Evolutionary conservation across 2,329 filamentous ascomycete genomes (phyloP).

Genomic region (Penicillium freii): DNA sequence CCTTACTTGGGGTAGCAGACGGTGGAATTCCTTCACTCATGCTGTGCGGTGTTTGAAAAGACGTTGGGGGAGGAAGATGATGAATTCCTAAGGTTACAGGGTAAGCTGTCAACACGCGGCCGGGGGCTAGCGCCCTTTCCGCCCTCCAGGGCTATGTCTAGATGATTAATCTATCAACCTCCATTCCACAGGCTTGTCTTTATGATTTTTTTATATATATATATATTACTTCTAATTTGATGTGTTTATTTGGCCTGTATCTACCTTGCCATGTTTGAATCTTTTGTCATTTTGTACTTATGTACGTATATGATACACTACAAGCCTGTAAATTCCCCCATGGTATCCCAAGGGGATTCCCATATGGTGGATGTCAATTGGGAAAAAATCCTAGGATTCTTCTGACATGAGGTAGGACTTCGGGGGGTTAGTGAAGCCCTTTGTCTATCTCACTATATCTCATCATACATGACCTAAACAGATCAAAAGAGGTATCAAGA

Average conservation of each 20-base stretch:
- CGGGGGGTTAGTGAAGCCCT: background rate
- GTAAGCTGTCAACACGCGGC: conserved; percentile 36
- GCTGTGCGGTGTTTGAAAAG: conserved; percentile 10
- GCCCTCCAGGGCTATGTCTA: background rate
- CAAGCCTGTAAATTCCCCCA: background rate
- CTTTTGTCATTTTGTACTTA: background rate
- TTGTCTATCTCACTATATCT: background rate
- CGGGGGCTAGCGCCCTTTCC: conserved; percentile 28
- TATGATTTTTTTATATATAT: background rate
- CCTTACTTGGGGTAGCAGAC: conserved; percentile 25
- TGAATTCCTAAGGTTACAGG: conserved; percentile 11
- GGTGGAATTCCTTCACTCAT: conserved; percentile 25
- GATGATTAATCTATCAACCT: conserved; percentile 14
- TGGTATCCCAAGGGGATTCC: background rate
- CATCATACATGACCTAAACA: background rate
- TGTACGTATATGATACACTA: background rate
- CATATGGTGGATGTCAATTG: background rate
- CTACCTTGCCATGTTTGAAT: background rate
- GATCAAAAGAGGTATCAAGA: background rate
- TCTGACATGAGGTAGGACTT: background rate
- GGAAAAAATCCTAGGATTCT: background rate
- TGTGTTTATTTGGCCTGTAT: background rate
- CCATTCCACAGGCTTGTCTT: background rate
- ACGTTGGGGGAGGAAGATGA: conserved; percentile 5
- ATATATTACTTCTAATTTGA: background rate